phyloP scores from a whole-genome alignment of 768 basidiomycete species.

The Crassisporium funariophilum region DNA sequence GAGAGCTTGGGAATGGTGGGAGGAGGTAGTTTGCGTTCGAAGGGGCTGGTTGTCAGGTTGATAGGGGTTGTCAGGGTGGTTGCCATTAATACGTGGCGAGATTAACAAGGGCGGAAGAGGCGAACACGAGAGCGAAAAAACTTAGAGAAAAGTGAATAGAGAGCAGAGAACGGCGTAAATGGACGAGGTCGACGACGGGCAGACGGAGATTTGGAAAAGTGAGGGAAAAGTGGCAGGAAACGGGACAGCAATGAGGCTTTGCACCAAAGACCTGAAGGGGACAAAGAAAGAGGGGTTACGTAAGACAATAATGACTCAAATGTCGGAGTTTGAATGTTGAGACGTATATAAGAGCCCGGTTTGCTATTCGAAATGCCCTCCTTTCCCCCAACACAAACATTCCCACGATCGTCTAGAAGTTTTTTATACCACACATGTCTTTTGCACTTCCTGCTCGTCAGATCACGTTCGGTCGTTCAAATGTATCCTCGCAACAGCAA shows the following conservation, averaged over 20 bases:
- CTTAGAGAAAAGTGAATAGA: neutral
- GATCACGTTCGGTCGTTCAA: slow-evolving; percentile 73
- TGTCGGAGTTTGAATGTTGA: slow-evolving; percentile 47
- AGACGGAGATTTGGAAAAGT: slow-evolving; percentile 1
- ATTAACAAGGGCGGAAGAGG: neutral
- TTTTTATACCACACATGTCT: slow-evolving; percentile 41
- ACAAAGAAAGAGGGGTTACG: slow-evolving; percentile 44
- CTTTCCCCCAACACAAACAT: slow-evolving; percentile 37
- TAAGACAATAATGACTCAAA: slow-evolving; percentile 40
- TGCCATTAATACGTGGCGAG: slow-evolving; percentile 18
- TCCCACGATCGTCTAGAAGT: slow-evolving; percentile 43
- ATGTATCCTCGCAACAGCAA: slow-evolving; percentile 46
- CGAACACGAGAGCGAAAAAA: neutral
- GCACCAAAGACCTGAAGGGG: slow-evolving; percentile 19
- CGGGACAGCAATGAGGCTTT: slow-evolving; percentile 4
- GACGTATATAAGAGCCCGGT: slow-evolving; percentile 46
- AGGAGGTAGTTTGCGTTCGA: no score
- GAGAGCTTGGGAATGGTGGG: no score
- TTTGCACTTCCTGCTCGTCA: slow-evolving; percentile 79
- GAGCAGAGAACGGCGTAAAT: neutral
- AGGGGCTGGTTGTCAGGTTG: slow-evolving; percentile 16
- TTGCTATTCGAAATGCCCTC: slow-evolving; percentile 29
- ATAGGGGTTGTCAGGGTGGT: slow-evolving; percentile 26
- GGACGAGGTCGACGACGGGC: neutral
- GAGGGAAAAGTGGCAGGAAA: slow-evolving; percentile 1